Base-by-base conservation (phyloP, 306 rosid genomes). In the Potentilla sterilis region DNA sequence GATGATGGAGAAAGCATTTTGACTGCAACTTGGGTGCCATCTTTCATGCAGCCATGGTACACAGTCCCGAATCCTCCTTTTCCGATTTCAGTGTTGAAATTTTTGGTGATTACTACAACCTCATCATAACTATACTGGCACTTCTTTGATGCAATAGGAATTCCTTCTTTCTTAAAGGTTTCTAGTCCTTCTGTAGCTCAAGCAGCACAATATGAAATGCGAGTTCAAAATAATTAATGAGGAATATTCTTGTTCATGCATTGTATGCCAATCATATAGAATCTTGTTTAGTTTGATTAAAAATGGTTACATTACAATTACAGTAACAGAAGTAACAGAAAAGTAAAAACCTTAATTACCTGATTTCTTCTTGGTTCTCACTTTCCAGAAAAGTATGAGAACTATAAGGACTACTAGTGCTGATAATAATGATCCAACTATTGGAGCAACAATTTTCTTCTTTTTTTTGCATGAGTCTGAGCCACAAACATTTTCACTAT, bases 1-100 rank as follows among this genome's bases (percentile, higher is more conserved):
- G 97, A 89, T 61, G 90, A 70, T 47, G 92, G 74, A 48, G 92
- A 91, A 49, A 89, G 90, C 77, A 81, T 84, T 76, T 91, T 91
- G 9, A 84, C 86, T 10, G 97, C 97, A 59, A 87, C 92, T 83
- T 82, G 81, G 43, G 75, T 87, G 51, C 88, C 90, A 79, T 85
- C 86, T 72, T 86, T 82, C 86, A 84, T 75, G 54, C 71, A 37
- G 51, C 97, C 97, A 43, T 21, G 32, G 66, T 82, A 91, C 68
- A 89, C 93, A 46, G 15, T 64, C 77, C 92, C 97, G 74, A 86
- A 91, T 75, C 97, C 93, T 40, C 97, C 97, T 63, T 77, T 89
- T 19, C 97, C 93, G 6, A 87, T 83, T 52, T 73, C 76, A 34
- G 51, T 67, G 74, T 88, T 62, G 43, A 88, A 88, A 85, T 85